These are phyloP conservation scores for Colletotrichum graminicola DNA, from an alignment of 2,329 filamentous ascomycete genomes.

Conservation along the genomic window DNA sequence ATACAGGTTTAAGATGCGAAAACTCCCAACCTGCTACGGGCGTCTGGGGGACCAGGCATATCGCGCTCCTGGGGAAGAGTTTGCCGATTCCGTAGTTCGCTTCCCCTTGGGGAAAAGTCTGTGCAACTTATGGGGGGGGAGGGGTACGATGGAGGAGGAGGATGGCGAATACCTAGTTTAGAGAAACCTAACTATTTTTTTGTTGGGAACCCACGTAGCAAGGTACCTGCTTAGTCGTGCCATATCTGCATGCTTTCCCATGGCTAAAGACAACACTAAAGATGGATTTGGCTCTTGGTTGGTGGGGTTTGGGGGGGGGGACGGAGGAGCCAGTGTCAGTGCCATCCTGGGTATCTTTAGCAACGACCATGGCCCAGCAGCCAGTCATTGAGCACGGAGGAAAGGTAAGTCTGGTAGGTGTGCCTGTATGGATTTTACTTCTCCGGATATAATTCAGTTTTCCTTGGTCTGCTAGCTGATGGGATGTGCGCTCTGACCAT, in stretches of 20 bases:
- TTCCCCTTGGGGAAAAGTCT: conserved; percentile 5
- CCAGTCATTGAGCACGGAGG: neutral
- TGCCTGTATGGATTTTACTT: neutral
- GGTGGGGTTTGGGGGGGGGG: neutral
- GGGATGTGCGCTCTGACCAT: conserved; percentile 3
- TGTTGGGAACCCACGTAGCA: conserved; percentile 30
- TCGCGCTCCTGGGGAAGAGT: neutral
- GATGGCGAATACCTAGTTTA: neutral
- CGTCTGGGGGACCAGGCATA: neutral
- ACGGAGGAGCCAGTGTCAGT: neutral
- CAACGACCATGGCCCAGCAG: neutral
- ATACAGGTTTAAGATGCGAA: neutral
- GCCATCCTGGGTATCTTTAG: conserved; percentile 10
- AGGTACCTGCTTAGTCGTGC: neutral
- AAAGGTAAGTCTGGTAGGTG: neutral
- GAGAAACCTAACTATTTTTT: conserved; percentile 27
- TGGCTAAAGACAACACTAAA: conserved; percentile 2
- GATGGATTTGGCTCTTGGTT: conserved; percentile 1
- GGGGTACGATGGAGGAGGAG: neutral
- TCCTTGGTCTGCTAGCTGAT: neutral
- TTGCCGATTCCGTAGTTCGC: conserved; percentile 1
- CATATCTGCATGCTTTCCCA: neutral
- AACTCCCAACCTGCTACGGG: neutral
- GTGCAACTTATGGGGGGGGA: conserved; percentile 2
- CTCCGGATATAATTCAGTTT: neutral